These are phyloP conservation scores for Acanthamoeba sp. DNA, from an alignment of 208 protist species.

Conservation along the genomic window DNA sequence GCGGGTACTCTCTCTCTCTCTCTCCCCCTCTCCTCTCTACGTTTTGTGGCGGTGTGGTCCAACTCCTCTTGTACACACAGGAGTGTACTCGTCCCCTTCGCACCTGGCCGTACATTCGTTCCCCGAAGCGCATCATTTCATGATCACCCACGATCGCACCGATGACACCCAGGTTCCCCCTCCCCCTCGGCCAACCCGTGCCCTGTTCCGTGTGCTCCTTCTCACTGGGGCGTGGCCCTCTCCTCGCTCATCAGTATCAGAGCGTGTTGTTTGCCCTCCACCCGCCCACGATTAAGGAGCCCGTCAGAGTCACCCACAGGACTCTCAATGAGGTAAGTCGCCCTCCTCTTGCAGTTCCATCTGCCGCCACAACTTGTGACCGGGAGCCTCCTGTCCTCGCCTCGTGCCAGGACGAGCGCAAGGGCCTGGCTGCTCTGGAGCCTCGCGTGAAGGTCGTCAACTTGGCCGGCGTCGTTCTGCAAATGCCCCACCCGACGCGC, in stretches of 20 bases:
- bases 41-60: not conserved
- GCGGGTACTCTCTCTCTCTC: too few species aligned
- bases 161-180: conserved; percentile 32
- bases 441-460: conserved; percentile 48
- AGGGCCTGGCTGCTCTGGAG: not conserved
- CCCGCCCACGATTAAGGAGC: conserved; percentile 15
- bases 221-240: too few species aligned
- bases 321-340: not conserved
- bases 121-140: not conserved
- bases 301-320: not conserved
- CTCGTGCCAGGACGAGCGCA: conserved; percentile 2
- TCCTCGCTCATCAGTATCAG: too few species aligned
- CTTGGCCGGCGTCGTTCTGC: not conserved
- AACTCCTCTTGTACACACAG: not conserved
- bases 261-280: conserved; percentile 33
- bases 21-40: not conserved
- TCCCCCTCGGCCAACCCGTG: too few species aligned
- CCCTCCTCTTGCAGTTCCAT: not conserved
- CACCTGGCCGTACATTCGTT: not conserved
- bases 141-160: not conserved
- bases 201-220: too few species aligned
- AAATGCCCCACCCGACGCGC: conserved; percentile 4
- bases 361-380: too few species aligned
- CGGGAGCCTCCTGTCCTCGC: not conserved
- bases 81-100: not conserved